Conservation (phyloP, 768 basidiomycete species). For the Lactarius psammicola region DNA sequence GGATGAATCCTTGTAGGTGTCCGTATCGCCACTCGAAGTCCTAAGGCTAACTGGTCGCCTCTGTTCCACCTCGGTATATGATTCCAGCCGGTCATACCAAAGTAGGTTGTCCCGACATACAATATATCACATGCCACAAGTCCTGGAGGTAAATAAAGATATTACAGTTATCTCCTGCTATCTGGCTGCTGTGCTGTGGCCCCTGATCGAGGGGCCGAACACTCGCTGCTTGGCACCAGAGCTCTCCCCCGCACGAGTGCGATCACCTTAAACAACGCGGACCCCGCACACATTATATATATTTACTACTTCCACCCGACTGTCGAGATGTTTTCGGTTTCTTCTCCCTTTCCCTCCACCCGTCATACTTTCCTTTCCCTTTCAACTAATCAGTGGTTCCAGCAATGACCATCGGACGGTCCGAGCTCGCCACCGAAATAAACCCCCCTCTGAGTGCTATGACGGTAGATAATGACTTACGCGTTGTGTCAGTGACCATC, state of each 20-base stretch:
- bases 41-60: not conserved
- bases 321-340: not conserved
- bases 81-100: not conserved
- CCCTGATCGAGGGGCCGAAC: not conserved
- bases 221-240: not conserved
- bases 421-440: too few relatives aligned
- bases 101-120: not conserved
- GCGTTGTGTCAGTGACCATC: slow-evolving; percentile 21
- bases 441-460: not conserved
- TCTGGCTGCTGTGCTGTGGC: not conserved
- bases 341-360: not conserved
- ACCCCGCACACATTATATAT: not conserved
- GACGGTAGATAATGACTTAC: slow-evolving; percentile 20
- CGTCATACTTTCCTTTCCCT: not conserved
- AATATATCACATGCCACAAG: not conserved
- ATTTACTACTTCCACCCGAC: not conserved
- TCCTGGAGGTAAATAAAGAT: not conserved
- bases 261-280: not conserved
- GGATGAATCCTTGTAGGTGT: not conserved
- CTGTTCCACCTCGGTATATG: not conserved
- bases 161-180: not conserved
- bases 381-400: not conserved
- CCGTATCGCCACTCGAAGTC: not conserved
- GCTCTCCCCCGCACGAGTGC: too few relatives aligned
- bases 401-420: not conserved